Evolutionary conservation across 495 filamentous ascomycete species (phyloP).

Genomic region (Podospora bellae-mahoneyi): DNA sequence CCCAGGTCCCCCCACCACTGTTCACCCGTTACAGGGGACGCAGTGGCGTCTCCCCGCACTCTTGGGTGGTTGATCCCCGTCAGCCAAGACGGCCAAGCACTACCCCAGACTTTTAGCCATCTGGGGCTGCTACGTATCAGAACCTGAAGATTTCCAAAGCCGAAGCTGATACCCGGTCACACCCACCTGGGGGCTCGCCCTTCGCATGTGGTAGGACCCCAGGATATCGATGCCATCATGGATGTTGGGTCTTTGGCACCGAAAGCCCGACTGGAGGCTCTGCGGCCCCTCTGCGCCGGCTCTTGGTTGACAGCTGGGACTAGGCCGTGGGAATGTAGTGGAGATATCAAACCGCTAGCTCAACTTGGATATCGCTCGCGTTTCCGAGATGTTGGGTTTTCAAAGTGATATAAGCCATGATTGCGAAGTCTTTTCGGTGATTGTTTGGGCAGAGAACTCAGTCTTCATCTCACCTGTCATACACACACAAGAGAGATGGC

Average conservation of each 20-base stretch:
- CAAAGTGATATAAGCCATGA: conserved; percentile 13
- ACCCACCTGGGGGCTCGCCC: background rate
- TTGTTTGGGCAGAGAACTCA: background rate
- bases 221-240: conserved; percentile 8
- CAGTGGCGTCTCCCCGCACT: conserved; percentile 21
- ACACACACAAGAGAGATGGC: conserved; percentile 33
- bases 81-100: conserved; percentile 20
- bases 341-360: background rate
- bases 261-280: conserved; percentile 1
- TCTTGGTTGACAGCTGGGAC: conserved; percentile 1
- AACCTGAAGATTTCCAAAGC: conserved; percentile 12
- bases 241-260: background rate
- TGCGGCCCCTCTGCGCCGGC: background rate
- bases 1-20: conserved; percentile 8
- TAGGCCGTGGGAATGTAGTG: background rate
- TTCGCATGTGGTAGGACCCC: conserved; percentile 1
- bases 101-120: conserved; percentile 4
- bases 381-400: background rate
- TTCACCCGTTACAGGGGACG: conserved; percentile 15
- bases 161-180: conserved; percentile 9
- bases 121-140: conserved; percentile 15
- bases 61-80: conserved; percentile 1
- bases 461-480: background rate
- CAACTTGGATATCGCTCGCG: background rate
- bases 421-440: conserved; percentile 1